A percentile compares a stretch with the other conserved stretches of the same genome.
Conservation (phyloP, 2,329 filamentous ascomycete genomes). For the Botryotinia convoluta region DNA sequence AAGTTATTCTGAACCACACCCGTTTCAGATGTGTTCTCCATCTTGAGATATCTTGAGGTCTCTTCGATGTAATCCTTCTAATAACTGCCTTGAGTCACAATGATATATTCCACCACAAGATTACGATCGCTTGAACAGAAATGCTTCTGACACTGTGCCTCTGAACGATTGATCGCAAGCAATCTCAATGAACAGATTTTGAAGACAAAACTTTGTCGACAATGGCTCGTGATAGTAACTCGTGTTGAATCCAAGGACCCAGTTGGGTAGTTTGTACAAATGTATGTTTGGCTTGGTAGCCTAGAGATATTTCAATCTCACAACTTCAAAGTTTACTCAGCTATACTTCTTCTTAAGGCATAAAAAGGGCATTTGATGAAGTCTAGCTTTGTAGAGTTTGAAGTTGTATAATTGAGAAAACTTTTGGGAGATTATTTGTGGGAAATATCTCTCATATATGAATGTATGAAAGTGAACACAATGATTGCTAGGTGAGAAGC, state of each 20-base stretch:
- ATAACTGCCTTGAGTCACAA: constrained; percentile 3
- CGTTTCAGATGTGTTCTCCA: constrained; percentile 4
- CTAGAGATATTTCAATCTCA: constrained; percentile 11
- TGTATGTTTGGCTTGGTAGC: constrained; percentile 12
- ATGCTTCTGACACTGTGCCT: not conserved
- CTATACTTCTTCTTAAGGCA: constrained; percentile 1
- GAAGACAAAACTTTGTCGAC: not conserved
- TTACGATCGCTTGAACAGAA: not conserved
- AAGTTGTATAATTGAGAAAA: not conserved
- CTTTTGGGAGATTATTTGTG: not conserved
- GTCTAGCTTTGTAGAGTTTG: not conserved
- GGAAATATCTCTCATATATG: not conserved
- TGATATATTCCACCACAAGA: constrained; percentile 6
- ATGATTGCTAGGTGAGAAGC: not conserved
- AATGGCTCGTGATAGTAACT: not conserved
- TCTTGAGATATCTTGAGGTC: constrained; percentile 20
- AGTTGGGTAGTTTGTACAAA: constrained; percentile 8
- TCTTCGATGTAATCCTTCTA: not conserved
- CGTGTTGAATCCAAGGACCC: not conserved
- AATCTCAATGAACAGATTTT: not conserved
- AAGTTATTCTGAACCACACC: not conserved
- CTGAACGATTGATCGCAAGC: not conserved
- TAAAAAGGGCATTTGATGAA: not conserved
- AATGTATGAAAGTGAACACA: constrained; percentile 4
- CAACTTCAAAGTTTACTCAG: constrained; percentile 2